These are phyloP conservation scores for Coemansia umbellata DNA, from an alignment of 192 early-diverging fungal species.

Conservation along the genomic window DNA sequence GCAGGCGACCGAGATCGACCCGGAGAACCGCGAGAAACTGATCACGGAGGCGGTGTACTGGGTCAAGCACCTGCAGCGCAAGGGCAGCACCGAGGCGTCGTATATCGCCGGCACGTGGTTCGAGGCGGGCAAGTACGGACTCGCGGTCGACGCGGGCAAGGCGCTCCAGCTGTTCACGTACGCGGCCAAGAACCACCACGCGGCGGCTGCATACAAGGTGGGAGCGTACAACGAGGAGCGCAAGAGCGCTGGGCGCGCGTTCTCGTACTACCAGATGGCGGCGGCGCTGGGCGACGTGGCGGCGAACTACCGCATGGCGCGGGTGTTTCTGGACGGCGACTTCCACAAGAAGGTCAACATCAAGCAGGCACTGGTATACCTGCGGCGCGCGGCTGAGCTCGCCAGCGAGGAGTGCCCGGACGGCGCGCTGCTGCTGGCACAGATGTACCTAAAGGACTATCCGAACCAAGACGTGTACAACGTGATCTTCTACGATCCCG, in stretches of 20 bases:
- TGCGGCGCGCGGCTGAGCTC: slow-evolving; percentile 73
- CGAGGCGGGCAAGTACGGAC: slow-evolving; percentile 57
- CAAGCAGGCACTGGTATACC: slow-evolving; percentile 77
- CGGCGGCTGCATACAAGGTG: slow-evolving; percentile 64
- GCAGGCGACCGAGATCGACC: slow-evolving; percentile 42
- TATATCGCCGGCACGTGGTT: slow-evolving; percentile 75
- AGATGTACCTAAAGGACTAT: slow-evolving; percentile 74
- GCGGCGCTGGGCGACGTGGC: slow-evolving; percentile 61
- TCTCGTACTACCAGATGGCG: slow-evolving; percentile 67
- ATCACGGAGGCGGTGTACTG: slow-evolving; percentile 67
- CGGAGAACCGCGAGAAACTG: slow-evolving; percentile 46
- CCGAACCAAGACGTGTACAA: slow-evolving; percentile 57
- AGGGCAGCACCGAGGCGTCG: slow-evolving; percentile 67
- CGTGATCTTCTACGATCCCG: slow-evolving; percentile 65
- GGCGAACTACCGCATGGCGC: slow-evolving; percentile 74
- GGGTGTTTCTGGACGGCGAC: slow-evolving; percentile 69
- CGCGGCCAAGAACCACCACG: slow-evolving; percentile 61
- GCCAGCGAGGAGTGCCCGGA: slow-evolving; percentile 66
- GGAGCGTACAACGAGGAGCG: slow-evolving; percentile 62
- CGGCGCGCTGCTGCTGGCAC: slow-evolving; percentile 71
- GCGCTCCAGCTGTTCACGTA: slow-evolving; percentile 61
- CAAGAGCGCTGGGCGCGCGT: slow-evolving; percentile 58
- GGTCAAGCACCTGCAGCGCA: slow-evolving; percentile 67
- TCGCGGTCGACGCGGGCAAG: slow-evolving; percentile 59
- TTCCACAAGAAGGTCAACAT: slow-evolving; percentile 63